Evolutionary conservation across 257 asterid genomes (phyloP).

Genomic region (Lithospermum erythrorhizon): DNA sequence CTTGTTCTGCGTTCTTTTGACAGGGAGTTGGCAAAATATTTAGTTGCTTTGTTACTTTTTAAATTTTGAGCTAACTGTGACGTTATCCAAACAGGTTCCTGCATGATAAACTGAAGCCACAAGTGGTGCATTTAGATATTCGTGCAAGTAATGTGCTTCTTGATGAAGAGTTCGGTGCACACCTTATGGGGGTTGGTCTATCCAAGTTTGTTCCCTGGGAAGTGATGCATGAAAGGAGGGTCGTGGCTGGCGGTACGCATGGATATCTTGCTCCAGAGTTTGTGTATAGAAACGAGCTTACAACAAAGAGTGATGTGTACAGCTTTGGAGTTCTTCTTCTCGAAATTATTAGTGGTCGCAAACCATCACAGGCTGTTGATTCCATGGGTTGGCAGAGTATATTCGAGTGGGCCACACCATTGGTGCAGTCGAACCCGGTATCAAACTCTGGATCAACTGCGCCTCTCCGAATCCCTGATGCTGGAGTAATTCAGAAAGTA

Average conservation of each 20-base stretch:
- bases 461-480: slow-evolving; percentile 68
- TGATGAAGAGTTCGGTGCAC: slow-evolving; percentile 90
- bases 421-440: slow-evolving; percentile 81
- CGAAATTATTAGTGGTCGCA: slow-evolving; percentile 83
- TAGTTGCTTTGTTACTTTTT: no score
- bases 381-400: slow-evolving; percentile 96
- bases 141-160: slow-evolving; percentile 93
- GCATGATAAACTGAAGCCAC: slow-evolving; percentile 98
- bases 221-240: slow-evolving; percentile 93
- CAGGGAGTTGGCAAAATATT: no score
- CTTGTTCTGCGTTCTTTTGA: no score
- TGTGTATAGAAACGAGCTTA: slow-evolving; percentile 86
- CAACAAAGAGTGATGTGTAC: slow-evolving; percentile 97
- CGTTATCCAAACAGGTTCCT: slow-evolving; percentile 48
- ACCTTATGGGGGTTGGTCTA: slow-evolving; percentile 94
- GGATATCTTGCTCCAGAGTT: slow-evolving; percentile 98
- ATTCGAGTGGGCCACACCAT: slow-evolving; percentile 99
- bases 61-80: not conserved
- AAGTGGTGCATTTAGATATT: slow-evolving; percentile 89
- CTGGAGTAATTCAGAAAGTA: slow-evolving; percentile 66
- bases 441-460: slow-evolving; percentile 80
- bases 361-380: slow-evolving; percentile 94
- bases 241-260: slow-evolving; percentile 97
- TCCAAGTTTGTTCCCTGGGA: slow-evolving; percentile 95
- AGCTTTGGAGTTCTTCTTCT: slow-evolving; percentile 96